Base-by-base conservation (phyloP, 257 asterid genomes). In the Nicotiana sylvestris region DNA sequence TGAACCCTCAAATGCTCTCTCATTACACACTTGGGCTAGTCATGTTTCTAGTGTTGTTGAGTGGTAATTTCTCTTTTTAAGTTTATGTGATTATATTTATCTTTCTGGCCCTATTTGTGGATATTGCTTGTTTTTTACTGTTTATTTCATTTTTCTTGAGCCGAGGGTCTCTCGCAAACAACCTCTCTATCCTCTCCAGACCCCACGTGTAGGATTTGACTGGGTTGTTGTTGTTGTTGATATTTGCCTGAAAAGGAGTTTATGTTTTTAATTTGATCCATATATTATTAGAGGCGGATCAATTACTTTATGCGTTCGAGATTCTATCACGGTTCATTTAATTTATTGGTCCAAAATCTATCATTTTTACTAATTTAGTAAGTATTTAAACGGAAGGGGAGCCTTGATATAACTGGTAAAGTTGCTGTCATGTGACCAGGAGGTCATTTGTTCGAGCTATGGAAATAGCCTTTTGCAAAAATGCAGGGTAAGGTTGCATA, bases 31-130 rank as follows among this genome's bases (percentile, higher is more conserved):
- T 80, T 96, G 99, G 98, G 91, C 94, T 72, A 88, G 93, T 85
- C 99, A 96, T 77, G 97, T 96, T 60, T 96, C 99, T 85, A 94
- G 98, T 82, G 98, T 96, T 33, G 93, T 90, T n/a, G 99, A 94
- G 88, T 96, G 99, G 99, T 96, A 89, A 39, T 65, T 0, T 9
- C 84, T 43, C 51, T 35, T 1, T 32, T 83, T 0, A 64, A 58
- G 29, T 25, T 32, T 35, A 17, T 27, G 15, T 68, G 33, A 51
- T 18, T 70, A 9, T 25, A 62, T 43, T 43, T 43, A 43, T 43
- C 11, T 43, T 43, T 43, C 49, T 43, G 46, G 49, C 49, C 3
- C 49, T 43, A 43, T 43, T 43, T 43, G 49, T 43, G 2, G 49
- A 43, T 43, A 43, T 43, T 43, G 49, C 3, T 43, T 12, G 6